Evolutionary conservation across 306 rosid species (phyloP), one percentile per base, ranked within the genome.

Genomic region (Argentina anserina): DNA sequence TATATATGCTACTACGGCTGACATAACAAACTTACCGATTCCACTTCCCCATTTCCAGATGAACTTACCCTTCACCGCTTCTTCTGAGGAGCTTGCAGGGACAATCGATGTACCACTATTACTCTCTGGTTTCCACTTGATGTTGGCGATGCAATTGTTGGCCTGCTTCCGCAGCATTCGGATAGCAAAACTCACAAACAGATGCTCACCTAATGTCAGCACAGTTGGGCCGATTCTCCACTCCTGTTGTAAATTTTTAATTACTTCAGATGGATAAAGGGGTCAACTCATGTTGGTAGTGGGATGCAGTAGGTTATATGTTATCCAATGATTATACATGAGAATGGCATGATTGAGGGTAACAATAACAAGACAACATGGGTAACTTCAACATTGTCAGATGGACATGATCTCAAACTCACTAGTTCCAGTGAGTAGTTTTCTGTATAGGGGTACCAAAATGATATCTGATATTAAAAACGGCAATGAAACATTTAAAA

Each of bases 161-260:
- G 90, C 81, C 70, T 87, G 89, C 90, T 77, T 88, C 76, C 96
- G 86, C 77, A 94, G 82, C 40, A 77, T 79, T 59, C 97, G 99
- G 63, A 94, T 94, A 36, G 92, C 89, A 37, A 91, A 94, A 86
- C 99, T 89, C 70, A 94, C 99, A 7, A 91, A 84, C 10, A 94
- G 90, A 79, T 94, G 99, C 71, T 94, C 96, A 68, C 89, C 82
- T 79, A 94, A 76, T 29, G 97, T 94, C 79, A 84, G 64, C 70
- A 91, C 71, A 23, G 96, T 89, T 31, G 97, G 97, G 62, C 92
- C 96, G 28, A 94, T 81, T 78, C 77, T 84, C 95, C 97, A 91
- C 79, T 84, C 96, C 96, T 94, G 96, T 56, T 67, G 46, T 56
- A 65, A 75, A 53, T 36, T 59, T 63, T 9, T 7, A 26, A 73